Evolutionary conservation across 306 rosid species (phyloP), one percentile per base, ranked within the genome.

Genomic region (Phaseolus lunatus): DNA sequence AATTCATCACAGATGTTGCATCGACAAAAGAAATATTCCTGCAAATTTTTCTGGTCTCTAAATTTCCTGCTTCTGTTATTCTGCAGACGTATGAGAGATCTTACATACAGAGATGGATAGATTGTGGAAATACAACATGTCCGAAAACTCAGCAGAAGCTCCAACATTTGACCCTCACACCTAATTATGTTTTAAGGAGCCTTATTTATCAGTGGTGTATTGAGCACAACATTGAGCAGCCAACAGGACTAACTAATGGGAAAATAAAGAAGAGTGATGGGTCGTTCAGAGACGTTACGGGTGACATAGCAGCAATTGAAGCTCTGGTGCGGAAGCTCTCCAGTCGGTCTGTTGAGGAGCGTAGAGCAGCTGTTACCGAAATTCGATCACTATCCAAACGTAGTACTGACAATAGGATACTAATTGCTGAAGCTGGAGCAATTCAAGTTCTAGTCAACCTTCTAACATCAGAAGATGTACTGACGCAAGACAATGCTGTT

Each of bases 91-190:
- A 95, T 6, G 99, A 95, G 87, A 89, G 99, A 85, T 89, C 96
- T 57, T 95, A 85, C 83, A 90, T 95, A 66, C 99, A 95, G 84
- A 89, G 99, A 82, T 95, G 99, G 99, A 83, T 95, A 79, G 99
- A 95, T 78, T 87, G 94, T 62, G 99, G 97, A 57, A 92, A 95
- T 69, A 45, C 84, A 69, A 89, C 97, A 5, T 95, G 99, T 64
- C 99, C 99, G 2, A 95, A 95, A 89, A 95, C 99, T 56, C 99
- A 91, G 89, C 97, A 88, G 86, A 95, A 92, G 89, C 97, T 95
- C 26, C 89, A 92, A 75, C 81, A 92, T 80, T 80, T 86, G 87
- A 88, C 90, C 29, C 94, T 95, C 16, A 95, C 97, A 43, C 94
- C 99, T 49, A 95, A 95, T 82, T 90, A 92, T 84, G 99, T 89